These are phyloP conservation scores for Tuber indicum DNA, from an alignment of 495 filamentous ascomycete species.

Conservation along the genomic window DNA sequence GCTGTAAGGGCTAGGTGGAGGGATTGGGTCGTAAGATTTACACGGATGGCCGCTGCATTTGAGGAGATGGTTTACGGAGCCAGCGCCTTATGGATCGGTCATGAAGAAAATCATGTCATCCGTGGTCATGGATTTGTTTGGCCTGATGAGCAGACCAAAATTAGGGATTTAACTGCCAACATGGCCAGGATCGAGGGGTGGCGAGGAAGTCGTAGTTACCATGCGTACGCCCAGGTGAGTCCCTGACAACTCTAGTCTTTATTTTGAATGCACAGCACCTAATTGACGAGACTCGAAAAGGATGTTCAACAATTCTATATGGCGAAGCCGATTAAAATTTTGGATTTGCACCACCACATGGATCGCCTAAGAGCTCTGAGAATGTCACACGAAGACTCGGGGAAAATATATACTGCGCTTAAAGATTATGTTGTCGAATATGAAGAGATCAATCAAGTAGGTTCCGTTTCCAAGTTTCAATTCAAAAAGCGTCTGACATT, in stretches of 20 bases:
- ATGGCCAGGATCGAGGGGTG: slow-evolving; percentile 91
- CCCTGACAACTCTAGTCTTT: not conserved
- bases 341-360: slow-evolving; percentile 87
- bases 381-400: slow-evolving; percentile 61
- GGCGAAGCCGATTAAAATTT: slow-evolving; percentile 66
- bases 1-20: slow-evolving; percentile 86
- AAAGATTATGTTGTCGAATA: slow-evolving; percentile 69
- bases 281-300: slow-evolving; percentile 46
- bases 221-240: slow-evolving; percentile 78
- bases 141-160: slow-evolving; percentile 71
- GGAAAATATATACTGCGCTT: slow-evolving; percentile 74
- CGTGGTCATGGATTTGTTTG: slow-evolving; percentile 92
- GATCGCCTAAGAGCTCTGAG: slow-evolving; percentile 76
- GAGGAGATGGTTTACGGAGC: slow-evolving; percentile 92
- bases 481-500: not conserved
- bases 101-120: slow-evolving; percentile 61
- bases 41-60: slow-evolving; percentile 83
- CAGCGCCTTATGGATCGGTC: slow-evolving; percentile 80
- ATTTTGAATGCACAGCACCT: slow-evolving; percentile 10
- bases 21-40: slow-evolving; percentile 83
- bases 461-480: not conserved
- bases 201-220: slow-evolving; percentile 90
- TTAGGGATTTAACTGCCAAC: slow-evolving; percentile 78
- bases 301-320: slow-evolving; percentile 58
- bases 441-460: slow-evolving; percentile 76